Conservation (phyloP, 2,329 filamentous ascomycete species). For the Talaromyces amestolkiae region DNA sequence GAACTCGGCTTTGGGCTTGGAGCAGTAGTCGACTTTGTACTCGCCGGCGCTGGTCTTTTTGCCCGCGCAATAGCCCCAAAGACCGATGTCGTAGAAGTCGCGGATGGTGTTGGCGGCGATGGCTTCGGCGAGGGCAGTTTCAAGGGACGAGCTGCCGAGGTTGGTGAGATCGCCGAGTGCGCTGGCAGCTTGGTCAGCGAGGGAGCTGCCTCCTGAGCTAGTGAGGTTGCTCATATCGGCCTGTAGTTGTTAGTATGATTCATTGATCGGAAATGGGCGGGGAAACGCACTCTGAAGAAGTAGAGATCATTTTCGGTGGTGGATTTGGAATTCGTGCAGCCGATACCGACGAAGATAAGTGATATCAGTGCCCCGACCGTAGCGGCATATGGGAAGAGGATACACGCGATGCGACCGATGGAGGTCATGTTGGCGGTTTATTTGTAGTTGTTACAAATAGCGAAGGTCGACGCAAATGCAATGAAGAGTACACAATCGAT, state of each 20-base stretch:
- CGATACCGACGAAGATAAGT: slow-evolving; percentile 57
- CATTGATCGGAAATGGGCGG: too few species aligned
- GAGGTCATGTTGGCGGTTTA: slow-evolving; percentile 56
- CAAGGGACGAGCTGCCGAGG: slow-evolving; percentile 4
- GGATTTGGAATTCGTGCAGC: slow-evolving; percentile 53
- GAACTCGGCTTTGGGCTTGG: slow-evolving; percentile 70
- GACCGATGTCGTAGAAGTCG: slow-evolving; percentile 74
- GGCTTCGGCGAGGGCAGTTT: slow-evolving; percentile 35
- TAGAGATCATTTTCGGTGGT: slow-evolving; percentile 52
- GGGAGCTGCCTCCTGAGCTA: slow-evolving; percentile 41
- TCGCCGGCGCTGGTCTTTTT: slow-evolving; percentile 53
- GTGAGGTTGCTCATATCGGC: slow-evolving; percentile 63
- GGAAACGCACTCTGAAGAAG: slow-evolving; percentile 48
- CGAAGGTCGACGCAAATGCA: not conserved
- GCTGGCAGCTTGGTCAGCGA: slow-evolving; percentile 7
- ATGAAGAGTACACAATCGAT: not conserved
- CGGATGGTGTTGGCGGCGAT: slow-evolving; percentile 57
- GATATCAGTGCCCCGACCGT: slow-evolving; percentile 75
- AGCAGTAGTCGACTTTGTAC: slow-evolving; percentile 61
- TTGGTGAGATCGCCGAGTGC: slow-evolving; percentile 26
- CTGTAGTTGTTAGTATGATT: slow-evolving; percentile 24
- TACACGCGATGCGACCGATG: slow-evolving; percentile 77
- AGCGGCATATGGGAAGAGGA: slow-evolving; percentile 79
- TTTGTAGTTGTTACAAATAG: not conserved
- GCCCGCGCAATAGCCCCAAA: slow-evolving; percentile 84